Conservation (phyloP, 208 protist genomes). For the Vickermania ingenoplastis region DNA sequence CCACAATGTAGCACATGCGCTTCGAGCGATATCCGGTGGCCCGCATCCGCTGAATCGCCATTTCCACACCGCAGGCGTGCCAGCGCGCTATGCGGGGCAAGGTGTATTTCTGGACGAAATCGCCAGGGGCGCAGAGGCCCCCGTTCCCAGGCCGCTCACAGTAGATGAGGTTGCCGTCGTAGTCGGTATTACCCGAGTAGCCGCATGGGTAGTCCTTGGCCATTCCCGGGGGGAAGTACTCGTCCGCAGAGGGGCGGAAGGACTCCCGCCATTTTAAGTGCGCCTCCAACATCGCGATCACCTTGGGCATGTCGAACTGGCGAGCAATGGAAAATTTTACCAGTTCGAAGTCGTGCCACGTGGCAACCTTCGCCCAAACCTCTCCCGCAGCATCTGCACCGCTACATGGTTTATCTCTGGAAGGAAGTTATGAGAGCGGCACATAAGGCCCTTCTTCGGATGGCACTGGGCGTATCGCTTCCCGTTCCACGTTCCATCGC, state of each 20-base stretch:
- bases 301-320: constrained; percentile 64
- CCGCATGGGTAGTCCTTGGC: constrained; percentile 59
- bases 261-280: constrained; percentile 57
- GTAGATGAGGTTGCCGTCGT: constrained; percentile 75
- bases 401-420: constrained; percentile 40
- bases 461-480: constrained; percentile 47
- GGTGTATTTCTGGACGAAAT: constrained; percentile 56
- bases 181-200: constrained; percentile 53
- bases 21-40: constrained; percentile 45
- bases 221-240: constrained; percentile 70
- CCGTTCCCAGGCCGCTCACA: constrained; percentile 72
- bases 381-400: constrained; percentile 29
- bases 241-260: constrained; percentile 45
- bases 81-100: constrained; percentile 50
- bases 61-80: constrained; percentile 58
- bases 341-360: constrained; percentile 73
- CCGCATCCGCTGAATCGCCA: constrained; percentile 43
- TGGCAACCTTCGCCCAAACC: constrained; percentile 52
- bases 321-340: constrained; percentile 82
- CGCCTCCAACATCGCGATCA: constrained; percentile 63
- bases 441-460: constrained; percentile 28
- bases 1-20: constrained; percentile 67
- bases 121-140: constrained; percentile 37
- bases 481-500: constrained; percentile 45
- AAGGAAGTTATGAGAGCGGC: constrained; percentile 35